These are phyloP conservation scores for Starmera quercuum DNA, from an alignment of 805 yeast genomes.

Conservation along the genomic window DNA sequence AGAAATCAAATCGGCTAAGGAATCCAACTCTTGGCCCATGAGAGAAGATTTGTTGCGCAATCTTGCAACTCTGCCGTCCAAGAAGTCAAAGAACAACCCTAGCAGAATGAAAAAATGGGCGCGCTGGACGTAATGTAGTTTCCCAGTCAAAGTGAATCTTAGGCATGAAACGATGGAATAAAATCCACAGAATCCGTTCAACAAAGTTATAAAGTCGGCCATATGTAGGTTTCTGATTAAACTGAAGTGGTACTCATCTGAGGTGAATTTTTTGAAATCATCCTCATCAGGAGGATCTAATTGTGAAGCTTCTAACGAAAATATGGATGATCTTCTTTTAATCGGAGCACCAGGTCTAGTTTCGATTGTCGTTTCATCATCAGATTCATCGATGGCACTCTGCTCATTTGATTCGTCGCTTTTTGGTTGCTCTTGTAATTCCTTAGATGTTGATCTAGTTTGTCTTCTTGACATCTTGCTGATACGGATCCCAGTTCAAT, in stretches of 20 bases:
- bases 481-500: too few relatives aligned
- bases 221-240: slow-evolving; percentile 82
- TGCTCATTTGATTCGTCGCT: too few relatives aligned
- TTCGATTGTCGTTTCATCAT: not conserved
- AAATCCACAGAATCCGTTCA: slow-evolving; percentile 92
- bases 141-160: slow-evolving; percentile 66
- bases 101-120: slow-evolving; percentile 86
- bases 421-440: too few relatives aligned
- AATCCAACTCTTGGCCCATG: slow-evolving; percentile 97
- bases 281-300: slow-evolving; percentile 71
- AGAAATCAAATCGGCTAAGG: slow-evolving; percentile 89
- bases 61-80: slow-evolving; percentile 96
- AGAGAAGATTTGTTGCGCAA: slow-evolving; percentile 84
- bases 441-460: too few relatives aligned
- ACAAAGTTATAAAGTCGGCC: slow-evolving; percentile 93
- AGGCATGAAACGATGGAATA: slow-evolving; percentile 82
- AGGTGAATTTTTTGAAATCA: slow-evolving; percentile 73
- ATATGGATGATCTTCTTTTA: slow-evolving; percentile 44
- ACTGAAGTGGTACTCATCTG: slow-evolving; percentile 79
- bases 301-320: slow-evolving; percentile 42
- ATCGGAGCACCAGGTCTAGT: not conserved
- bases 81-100: slow-evolving; percentile 92
- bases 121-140: slow-evolving; percentile 67
- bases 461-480: too few relatives aligned
- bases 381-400: not conserved